phyloP scores from a whole-genome alignment of 2,329 filamentous ascomycete species.

The Helminthosporium solani region DNA sequence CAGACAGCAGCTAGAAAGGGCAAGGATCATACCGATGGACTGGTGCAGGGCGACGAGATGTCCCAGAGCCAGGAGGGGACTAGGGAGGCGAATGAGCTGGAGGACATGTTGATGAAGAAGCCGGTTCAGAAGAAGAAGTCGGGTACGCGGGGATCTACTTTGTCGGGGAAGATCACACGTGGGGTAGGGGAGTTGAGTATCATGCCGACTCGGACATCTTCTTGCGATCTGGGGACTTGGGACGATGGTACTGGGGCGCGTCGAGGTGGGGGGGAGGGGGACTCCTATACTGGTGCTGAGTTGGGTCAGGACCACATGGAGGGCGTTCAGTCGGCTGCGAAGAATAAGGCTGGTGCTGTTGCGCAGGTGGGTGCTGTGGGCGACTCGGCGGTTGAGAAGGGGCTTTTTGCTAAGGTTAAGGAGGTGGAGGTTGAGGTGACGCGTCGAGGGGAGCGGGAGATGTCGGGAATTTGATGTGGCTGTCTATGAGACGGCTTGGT shows the following conservation, averaged over 20 bases:
- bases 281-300: background rate
- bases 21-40: background rate
- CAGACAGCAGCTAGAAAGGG: background rate
- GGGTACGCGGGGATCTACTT: background rate
- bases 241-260: background rate
- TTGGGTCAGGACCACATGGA: conserved; percentile 1
- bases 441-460: no score
- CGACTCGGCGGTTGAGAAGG: no score
- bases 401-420: no score
- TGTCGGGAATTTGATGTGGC: no score
- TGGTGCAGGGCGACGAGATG: background rate
- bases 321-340: conserved; percentile 1
- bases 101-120: conserved; percentile 2
- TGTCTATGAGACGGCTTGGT: no score
- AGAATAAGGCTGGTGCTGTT: background rate
- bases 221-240: background rate
- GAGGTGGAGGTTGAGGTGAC: no score
- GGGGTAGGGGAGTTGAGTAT: conserved; percentile 1
- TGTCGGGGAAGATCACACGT: background rate
- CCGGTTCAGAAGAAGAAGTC: background rate
- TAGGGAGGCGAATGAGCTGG: conserved; percentile 1
- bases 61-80: background rate
- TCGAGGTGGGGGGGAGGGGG: background rate
- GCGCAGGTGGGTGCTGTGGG: no score
- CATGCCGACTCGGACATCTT: conserved; percentile 13